Conservation (phyloP, 78 protist species). For the Fonticula alba region DNA sequence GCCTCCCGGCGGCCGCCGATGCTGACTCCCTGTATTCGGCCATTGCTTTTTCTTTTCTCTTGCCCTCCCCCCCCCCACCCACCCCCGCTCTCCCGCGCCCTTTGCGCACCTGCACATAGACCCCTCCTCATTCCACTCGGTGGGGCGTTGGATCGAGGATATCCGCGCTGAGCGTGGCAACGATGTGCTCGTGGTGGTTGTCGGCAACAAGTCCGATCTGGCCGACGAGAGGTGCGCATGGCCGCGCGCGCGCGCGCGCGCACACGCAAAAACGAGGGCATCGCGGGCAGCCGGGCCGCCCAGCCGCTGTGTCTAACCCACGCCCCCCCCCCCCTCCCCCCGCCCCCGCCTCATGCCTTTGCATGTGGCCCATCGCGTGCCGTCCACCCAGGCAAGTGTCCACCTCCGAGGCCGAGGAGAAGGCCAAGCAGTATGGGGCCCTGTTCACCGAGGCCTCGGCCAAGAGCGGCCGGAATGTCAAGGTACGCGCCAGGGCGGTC, state of each 20-base stretch:
- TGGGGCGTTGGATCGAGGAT: slow-evolving; percentile 79
- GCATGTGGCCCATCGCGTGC: neutral
- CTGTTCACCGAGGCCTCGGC: slow-evolving; percentile 84
- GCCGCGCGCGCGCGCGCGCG: too few species aligned
- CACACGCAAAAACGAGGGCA: too few species aligned
- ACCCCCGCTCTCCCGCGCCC: neutral
- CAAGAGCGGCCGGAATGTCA: slow-evolving; percentile 24
- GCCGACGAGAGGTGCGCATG: slow-evolving; percentile 47
- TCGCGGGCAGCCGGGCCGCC: neutral
- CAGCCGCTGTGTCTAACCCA: neutral
- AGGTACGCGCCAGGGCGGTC: too few species aligned
- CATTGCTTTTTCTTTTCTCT: neutral
- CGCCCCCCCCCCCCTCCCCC: neutral
- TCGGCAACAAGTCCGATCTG: slow-evolving; percentile 88
- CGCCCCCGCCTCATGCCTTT: neutral
- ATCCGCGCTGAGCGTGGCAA: slow-evolving; percentile 77
- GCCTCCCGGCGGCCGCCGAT: too few species aligned
- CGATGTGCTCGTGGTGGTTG: slow-evolving; percentile 79
- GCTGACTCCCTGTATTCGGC: neutral
- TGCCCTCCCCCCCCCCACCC: too few species aligned
- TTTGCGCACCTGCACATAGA: too few species aligned
- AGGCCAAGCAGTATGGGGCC: slow-evolving; percentile 58
- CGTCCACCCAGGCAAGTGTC: slow-evolving; percentile 49
- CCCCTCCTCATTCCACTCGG: slow-evolving; percentile 48
- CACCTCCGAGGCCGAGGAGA: slow-evolving; percentile 81